Conservation (phyloP, 2,329 filamentous ascomycete genomes). For the Trichoderma sp. region DNA sequence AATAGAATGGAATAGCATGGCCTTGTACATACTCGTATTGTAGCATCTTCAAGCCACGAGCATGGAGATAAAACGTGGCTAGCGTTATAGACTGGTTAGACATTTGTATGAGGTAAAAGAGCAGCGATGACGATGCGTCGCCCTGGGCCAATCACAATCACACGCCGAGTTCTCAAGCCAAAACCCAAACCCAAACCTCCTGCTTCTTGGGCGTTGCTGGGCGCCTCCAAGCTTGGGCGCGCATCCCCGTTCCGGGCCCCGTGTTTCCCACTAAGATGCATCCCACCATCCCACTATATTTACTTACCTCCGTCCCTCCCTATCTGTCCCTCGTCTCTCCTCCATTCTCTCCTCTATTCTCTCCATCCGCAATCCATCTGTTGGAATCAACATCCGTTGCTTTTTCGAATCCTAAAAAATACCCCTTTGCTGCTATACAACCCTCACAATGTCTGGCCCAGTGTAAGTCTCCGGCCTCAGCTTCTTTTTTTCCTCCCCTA, state of each 20-base stretch:
- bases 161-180: slow-evolving; percentile 24
- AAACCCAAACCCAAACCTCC: background rate
- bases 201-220: slow-evolving; percentile 11
- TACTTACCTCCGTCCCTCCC: slow-evolving; percentile 21
- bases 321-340: background rate
- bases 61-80: background rate
- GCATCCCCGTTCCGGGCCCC: slow-evolving; percentile 5
- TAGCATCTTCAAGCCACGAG: background rate
- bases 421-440: background rate
- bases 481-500: slow-evolving; percentile 23
- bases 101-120: slow-evolving; percentile 1
- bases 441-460: slow-evolving; percentile 61
- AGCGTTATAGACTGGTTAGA: slow-evolving; percentile 8
- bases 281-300: slow-evolving; percentile 16
- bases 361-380: background rate
- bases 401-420: background rate
- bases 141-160: slow-evolving; percentile 32
- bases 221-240: background rate
- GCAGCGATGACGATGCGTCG: slow-evolving; percentile 32
- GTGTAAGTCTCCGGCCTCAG: slow-evolving; percentile 57
- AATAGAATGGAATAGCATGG: background rate
- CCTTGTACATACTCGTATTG: background rate
- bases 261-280: slow-evolving; percentile 16
- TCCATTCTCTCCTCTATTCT: background rate
- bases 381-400: background rate